Evolutionary conservation across 2,329 filamentous ascomycete species (phyloP).

Genomic region (Diaporthe caulivora): DNA sequence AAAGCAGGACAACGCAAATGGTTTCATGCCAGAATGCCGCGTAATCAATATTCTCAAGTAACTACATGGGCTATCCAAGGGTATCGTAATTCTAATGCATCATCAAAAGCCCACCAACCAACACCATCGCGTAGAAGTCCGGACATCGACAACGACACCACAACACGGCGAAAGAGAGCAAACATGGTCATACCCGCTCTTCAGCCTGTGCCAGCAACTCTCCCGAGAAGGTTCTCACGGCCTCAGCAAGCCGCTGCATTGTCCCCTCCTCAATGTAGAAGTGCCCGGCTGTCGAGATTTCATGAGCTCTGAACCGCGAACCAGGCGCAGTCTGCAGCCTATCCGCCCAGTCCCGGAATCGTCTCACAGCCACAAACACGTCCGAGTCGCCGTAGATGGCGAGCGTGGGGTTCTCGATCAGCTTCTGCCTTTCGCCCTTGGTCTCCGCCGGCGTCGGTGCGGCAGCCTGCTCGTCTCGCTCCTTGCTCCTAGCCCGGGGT

Average conservation of each 20-base stretch:
- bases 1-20: not conserved
- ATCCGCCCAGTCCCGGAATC: slow-evolving; percentile 74
- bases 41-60: not conserved
- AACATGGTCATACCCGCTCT: not conserved
- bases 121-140: too few relatives aligned
- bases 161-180: too few relatives aligned
- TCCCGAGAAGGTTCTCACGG: slow-evolving; percentile 47
- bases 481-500: slow-evolving; percentile 30
- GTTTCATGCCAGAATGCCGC: not conserved
- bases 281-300: slow-evolving; percentile 63
- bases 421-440: slow-evolving; percentile 58
- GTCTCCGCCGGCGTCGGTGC: not conserved
- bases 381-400: slow-evolving; percentile 83
- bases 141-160: not conserved
- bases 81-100: slow-evolving; percentile 33
- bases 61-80: slow-evolving; percentile 4
- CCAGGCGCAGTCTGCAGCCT: slow-evolving; percentile 57
- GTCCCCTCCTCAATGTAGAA: slow-evolving; percentile 66
- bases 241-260: slow-evolving; percentile 48
- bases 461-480: slow-evolving; percentile 24
- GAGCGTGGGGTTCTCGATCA: slow-evolving; percentile 71
- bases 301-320: slow-evolving; percentile 56
- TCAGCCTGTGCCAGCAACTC: slow-evolving; percentile 41
- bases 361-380: slow-evolving; percentile 75
- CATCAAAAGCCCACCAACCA: slow-evolving; percentile 2